Conservation (phyloP, 129 eudicot genomes). For the Flaveria ramosissima region DNA sequence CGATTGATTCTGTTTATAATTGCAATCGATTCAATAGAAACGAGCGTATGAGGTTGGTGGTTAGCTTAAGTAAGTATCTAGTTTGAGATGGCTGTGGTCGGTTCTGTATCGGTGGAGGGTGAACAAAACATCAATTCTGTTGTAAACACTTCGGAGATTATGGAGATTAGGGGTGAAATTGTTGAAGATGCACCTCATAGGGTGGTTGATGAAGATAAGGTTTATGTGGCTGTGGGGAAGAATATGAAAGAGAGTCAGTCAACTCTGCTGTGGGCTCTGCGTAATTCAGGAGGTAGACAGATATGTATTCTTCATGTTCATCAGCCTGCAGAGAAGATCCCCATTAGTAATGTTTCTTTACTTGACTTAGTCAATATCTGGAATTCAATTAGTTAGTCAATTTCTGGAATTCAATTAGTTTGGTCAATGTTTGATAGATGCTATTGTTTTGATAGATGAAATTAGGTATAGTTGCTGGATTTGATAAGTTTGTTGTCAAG, state of each 20-base stretch:
- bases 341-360: conserved; percentile 47
- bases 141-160: conserved; percentile 34
- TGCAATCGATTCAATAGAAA: neutral
- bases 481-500: neutral
- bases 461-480: conserved; percentile 17
- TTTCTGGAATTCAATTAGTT: conserved; percentile 4
- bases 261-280: conserved; percentile 64
- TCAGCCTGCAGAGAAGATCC: conserved; percentile 69
- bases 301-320: conserved; percentile 84
- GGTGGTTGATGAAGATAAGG: conserved; percentile 37
- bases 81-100: conserved; percentile 32
- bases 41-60: neutral
- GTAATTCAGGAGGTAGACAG: conserved; percentile 53
- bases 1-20: conserved; percentile 2
- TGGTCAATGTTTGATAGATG: neutral
- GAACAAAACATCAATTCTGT: conserved; percentile 31
- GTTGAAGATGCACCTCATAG: conserved; percentile 39
- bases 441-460: neutral
- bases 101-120: conserved; percentile 14
- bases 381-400: conserved; percentile 2
- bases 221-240: conserved; percentile 71
- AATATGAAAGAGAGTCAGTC: conserved; percentile 57
- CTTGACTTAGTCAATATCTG: conserved; percentile 1
- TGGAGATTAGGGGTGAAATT: conserved; percentile 41
- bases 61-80: conserved; percentile 4